Percentiles rank a stretch among this genome's conserved stretches.
Conservation (phyloP, 176 grass and related monocot species). For the Eragrostis nindensis region DNA sequence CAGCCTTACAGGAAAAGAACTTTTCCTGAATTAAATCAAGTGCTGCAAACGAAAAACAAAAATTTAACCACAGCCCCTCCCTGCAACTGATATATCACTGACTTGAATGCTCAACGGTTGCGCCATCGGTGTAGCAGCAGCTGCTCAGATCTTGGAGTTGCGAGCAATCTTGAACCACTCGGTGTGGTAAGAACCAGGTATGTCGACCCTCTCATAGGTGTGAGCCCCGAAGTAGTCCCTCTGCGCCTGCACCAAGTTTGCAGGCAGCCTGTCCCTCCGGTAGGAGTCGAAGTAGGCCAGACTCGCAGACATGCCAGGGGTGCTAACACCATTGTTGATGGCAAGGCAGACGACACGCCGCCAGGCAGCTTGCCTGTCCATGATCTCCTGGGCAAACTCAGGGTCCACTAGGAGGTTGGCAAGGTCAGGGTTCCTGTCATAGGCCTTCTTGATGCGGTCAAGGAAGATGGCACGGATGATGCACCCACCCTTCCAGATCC, state of each 20-base stretch:
- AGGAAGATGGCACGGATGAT: slow-evolving; percentile 89
- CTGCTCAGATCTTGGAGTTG: slow-evolving; percentile 60
- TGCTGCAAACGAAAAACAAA: background rate
- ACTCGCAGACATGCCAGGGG: slow-evolving; percentile 70
- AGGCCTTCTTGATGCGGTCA: slow-evolving; percentile 84
- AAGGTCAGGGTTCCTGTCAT: slow-evolving; percentile 64
- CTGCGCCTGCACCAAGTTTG: slow-evolving; percentile 85
- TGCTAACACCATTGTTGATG: slow-evolving; percentile 82
- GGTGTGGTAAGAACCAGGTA: slow-evolving; percentile 71
- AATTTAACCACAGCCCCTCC: slow-evolving; percentile 18
- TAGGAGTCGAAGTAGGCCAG: slow-evolving; percentile 84
- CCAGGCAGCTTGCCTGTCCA: slow-evolving; percentile 78
- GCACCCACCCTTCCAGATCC: slow-evolving; percentile 92
- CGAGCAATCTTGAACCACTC: slow-evolving; percentile 82
- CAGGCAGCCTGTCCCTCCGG: slow-evolving; percentile 66
- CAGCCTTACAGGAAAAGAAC: too few species aligned
- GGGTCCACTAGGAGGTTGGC: slow-evolving; percentile 79
- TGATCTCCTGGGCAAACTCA: slow-evolving; percentile 76
- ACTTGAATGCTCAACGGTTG: background rate
- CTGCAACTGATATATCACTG: background rate
- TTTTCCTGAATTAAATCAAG: background rate
- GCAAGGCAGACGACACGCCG: slow-evolving; percentile 67
- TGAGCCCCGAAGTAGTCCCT: slow-evolving; percentile 84
- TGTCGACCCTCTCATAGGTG: slow-evolving; percentile 83
- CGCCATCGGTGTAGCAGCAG: background rate